These are phyloP conservation scores for Tilletia walkeri DNA, from an alignment of 1,284 basidiomycete genomes.

Conservation along the genomic window DNA sequence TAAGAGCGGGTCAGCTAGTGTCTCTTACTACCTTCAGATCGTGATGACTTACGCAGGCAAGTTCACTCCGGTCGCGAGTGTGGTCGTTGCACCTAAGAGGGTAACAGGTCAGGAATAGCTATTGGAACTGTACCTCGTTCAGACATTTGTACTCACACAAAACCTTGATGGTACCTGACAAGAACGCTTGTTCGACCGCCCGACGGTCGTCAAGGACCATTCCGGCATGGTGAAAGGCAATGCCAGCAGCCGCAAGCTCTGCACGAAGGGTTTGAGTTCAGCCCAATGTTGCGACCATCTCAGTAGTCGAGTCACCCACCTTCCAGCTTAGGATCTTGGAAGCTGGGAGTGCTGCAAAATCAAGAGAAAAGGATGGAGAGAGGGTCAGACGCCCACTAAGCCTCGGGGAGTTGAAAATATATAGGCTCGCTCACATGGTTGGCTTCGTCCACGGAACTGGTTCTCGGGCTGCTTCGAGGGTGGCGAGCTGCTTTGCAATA, in stretches of 20 bases:
- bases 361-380: background rate
- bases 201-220: conserved; percentile 71
- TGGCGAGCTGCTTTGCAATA: conserved; percentile 66
- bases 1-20: background rate
- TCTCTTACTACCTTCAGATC: too few relatives aligned
- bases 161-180: conserved; percentile 67
- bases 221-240: conserved; percentile 85
- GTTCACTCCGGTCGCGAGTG: conserved; percentile 83
- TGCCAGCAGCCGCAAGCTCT: conserved; percentile 59
- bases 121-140: background rate
- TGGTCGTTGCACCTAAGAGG: conserved; percentile 57
- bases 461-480: background rate
- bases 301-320: background rate
- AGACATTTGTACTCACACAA: conserved; percentile 56
- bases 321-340: conserved; percentile 42
- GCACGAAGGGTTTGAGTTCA: background rate
- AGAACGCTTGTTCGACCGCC: conserved; percentile 69
- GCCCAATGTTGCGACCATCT: background rate
- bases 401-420: conserved; percentile 64
- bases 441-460: conserved; percentile 4
- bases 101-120: conserved; percentile 18
- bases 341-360: conserved; percentile 16
- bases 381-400: conserved; percentile 20
- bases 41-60: conserved; percentile 57
- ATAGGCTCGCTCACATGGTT: conserved; percentile 55